phyloP scores from a whole-genome alignment of 2,329 filamentous ascomycete species.

The Onygenales sp. region DNA sequence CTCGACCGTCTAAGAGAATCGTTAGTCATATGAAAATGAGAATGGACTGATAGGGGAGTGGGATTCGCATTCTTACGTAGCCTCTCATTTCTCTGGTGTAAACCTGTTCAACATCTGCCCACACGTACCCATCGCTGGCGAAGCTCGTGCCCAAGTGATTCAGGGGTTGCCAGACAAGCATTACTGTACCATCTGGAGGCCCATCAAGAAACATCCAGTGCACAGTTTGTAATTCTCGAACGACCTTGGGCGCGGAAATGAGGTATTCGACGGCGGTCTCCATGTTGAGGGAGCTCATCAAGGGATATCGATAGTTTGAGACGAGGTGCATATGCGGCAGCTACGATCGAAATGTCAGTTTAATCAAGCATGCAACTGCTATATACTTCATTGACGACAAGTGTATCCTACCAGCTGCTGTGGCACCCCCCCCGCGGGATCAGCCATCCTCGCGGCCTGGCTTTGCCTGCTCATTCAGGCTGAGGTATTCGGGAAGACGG shows the following conservation, averaged over 20 bases:
- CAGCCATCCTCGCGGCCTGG: constrained; percentile 22
- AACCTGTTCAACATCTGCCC: constrained; percentile 70
- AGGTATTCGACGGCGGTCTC: constrained; percentile 77
- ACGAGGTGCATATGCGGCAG: constrained; percentile 84
- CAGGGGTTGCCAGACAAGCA: constrained; percentile 82
- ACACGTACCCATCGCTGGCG: constrained; percentile 86
- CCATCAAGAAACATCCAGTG: constrained; percentile 86
- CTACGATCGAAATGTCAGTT: constrained; percentile 34
- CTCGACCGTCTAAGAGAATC: constrained; percentile 62
- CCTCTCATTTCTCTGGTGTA: constrained; percentile 65
- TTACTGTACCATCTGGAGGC: constrained; percentile 70
- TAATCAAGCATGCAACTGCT: background rate
- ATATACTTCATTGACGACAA: background rate
- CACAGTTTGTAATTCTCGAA: constrained; percentile 76
- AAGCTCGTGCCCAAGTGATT: constrained; percentile 62
- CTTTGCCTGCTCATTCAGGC: constrained; percentile 11
- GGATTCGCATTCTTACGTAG: constrained; percentile 42
- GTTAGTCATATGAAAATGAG: background rate
- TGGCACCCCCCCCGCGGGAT: constrained; percentile 41
- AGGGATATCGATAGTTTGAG: constrained; percentile 71
- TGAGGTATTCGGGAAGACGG: background rate
- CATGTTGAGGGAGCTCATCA: constrained; percentile 59
- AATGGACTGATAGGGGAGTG: constrained; percentile 7
- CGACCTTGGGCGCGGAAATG: constrained; percentile 71
- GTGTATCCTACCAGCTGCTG: constrained; percentile 30